These are phyloP conservation scores for Diplogelasinospora grovesii DNA, from an alignment of 495 filamentous ascomycete genomes.

Conservation along the genomic window DNA sequence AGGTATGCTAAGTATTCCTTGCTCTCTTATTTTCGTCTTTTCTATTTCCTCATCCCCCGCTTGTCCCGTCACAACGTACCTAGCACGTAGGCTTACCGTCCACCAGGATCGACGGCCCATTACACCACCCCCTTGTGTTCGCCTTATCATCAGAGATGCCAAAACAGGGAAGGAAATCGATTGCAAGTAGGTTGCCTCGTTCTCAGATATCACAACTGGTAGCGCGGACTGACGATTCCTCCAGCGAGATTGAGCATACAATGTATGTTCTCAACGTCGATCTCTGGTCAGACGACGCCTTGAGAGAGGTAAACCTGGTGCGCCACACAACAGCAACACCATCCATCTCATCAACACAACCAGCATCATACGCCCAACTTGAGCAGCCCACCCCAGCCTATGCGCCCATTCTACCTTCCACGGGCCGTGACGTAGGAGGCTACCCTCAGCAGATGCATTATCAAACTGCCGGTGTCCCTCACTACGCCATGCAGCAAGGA, in stretches of 20 bases:
- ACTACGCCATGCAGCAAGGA: conserved; percentile 18
- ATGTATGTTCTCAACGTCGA: conserved; percentile 93
- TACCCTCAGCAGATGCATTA: conserved; percentile 21
- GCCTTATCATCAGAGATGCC: conserved; percentile 73
- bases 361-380: conserved; percentile 27
- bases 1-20: conserved; percentile 46
- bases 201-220: no score
- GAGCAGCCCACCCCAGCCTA: conserved; percentile 27
- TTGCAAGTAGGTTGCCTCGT: conserved; percentile 60
- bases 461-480: conserved; percentile 8
- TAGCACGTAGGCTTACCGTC: conserved; percentile 7
- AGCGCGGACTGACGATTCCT: conserved; percentile 1
- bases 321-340: conserved; percentile 80
- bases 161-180: conserved; percentile 80
- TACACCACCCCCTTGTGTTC: conserved; percentile 89
- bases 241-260: conserved; percentile 63
- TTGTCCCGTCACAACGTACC: conserved; percentile 1
- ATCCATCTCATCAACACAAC: conserved; percentile 71
- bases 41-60: neutral
- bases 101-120: conserved; percentile 86
- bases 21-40: neutral
- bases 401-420: conserved; percentile 29
- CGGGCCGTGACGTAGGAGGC: conserved; percentile 17
- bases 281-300: conserved; percentile 77
- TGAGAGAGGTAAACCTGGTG: conserved; percentile 90